A percentile compares a stretch with the other conserved stretches of the same genome.
Conservation (phyloP, 495 filamentous ascomycete species). For the Penicillium canariense region DNA sequence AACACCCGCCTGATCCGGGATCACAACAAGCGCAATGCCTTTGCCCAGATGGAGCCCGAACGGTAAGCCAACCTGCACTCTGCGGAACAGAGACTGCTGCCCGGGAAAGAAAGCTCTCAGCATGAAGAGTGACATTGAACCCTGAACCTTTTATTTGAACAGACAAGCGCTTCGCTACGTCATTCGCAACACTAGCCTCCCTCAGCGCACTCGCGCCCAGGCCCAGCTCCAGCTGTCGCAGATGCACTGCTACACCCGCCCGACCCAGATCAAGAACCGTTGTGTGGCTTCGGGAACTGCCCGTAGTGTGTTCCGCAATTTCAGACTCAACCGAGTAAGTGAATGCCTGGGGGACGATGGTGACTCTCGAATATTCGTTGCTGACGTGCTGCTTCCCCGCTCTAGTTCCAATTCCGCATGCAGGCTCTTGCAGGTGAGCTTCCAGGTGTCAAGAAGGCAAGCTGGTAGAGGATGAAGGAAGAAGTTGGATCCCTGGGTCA, state of each 20-base stretch:
- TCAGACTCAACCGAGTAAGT: constrained; percentile 85
- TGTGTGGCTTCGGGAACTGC: constrained; percentile 87
- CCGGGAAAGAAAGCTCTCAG: neutral
- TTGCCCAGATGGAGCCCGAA: constrained; percentile 78
- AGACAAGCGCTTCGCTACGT: constrained; percentile 97
- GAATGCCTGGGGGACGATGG: neutral
- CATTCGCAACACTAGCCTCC: constrained; percentile 85
- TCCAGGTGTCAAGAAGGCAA: constrained; percentile 92
- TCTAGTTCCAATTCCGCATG: constrained; percentile 85
- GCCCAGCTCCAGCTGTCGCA: constrained; percentile 88
- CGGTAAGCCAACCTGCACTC: constrained; percentile 51
- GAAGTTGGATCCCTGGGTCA: constrained; percentile 8
- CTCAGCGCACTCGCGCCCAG: constrained; percentile 74
- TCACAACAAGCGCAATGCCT: constrained; percentile 92
- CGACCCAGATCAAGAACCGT: constrained; percentile 89
- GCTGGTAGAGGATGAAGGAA: constrained; percentile 59
- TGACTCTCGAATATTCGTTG: neutral
- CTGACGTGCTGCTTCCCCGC: constrained; percentile 23
- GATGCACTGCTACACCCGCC: constrained; percentile 92
- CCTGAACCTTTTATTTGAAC: constrained; percentile 4
- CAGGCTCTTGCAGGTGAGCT: constrained; percentile 84
- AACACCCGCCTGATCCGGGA: constrained; percentile 85
- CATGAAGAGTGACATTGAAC: neutral
- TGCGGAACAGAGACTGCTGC: neutral
- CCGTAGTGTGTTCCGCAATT: constrained; percentile 82